Evolutionary conservation across 1,284 basidiomycete species (phyloP), one percentile per base, ranked within the genome.

Genomic region (Vanrija pseudolonga): DNA sequence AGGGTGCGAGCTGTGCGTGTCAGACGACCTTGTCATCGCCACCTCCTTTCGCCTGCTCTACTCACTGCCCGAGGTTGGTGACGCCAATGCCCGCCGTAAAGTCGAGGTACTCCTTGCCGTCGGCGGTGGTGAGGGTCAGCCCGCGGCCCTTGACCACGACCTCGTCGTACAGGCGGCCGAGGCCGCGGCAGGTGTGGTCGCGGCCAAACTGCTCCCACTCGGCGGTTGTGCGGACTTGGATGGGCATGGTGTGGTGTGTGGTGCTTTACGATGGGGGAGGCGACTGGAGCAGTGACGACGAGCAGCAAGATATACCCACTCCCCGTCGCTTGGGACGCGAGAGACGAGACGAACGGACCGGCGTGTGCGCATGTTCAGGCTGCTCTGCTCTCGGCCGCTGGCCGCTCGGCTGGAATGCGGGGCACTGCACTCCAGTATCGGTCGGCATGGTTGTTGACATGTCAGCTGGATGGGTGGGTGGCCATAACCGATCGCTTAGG

Each of bases 61-160:
- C 32, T 2, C 86, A 89, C 69, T 71, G 68, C 22, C 91, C 90
- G 47, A 76, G 64, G 51, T 71, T 74, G 15, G 64, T 67, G n/a
- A 68, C 66, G 53, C 67, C 68, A 64, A 93, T 93, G 12, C 91
- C 91, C 64, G 82, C 84, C 1, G 88, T 91, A 67, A 93, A 93
- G 75, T 93, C 90, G 47, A 93, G 81, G 69, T 32, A 32, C 32
- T 32, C 32, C 32, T 82, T 39, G 8, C 41, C 41, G 37, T 47
- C 47, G 36, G 68, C 67, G 79, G 67, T 69, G 43, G 65, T 56
- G 11, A 90, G 84, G 67, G 86, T 88, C 2, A 88, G 85, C 12
- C 90, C 91, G 65, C 85, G 79, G 38, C 87, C 91, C 65, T 85
- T 87, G 51, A 80, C 79, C 76, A 94, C 85, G 53, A 94, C 80